Evolutionary conservation across 805 yeast genomes (phyloP).

Genomic region (Candida vaughaniae): DNA sequence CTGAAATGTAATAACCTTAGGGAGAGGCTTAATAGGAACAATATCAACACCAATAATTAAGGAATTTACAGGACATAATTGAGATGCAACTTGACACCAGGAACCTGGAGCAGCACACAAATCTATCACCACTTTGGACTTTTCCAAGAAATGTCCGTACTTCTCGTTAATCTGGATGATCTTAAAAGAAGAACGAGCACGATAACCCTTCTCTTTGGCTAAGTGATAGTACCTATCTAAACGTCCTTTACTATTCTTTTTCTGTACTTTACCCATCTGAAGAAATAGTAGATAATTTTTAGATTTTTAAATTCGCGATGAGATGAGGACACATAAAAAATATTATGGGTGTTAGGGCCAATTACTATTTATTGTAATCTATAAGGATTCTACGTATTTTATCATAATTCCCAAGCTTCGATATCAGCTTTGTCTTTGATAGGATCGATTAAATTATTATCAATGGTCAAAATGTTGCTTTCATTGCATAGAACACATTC

Average conservation of each 20-base stretch:
- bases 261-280: conserved; percentile 84
- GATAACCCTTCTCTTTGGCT: conserved; percentile 96
- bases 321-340: too few relatives aligned
- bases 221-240: conserved; percentile 93
- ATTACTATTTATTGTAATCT: too few relatives aligned
- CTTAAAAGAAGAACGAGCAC: conserved; percentile 98
- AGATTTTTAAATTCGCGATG: conserved; percentile 3
- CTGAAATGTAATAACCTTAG: conserved; percentile 91
- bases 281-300: background rate
- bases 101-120: conserved; percentile 94
- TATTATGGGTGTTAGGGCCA: too few relatives aligned
- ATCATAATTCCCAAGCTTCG: background rate
- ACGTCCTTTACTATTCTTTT: conserved; percentile 98
- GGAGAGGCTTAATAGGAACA: conserved; percentile 95
- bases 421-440: conserved; percentile 25
- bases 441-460: conserved; percentile 52
- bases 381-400: too few relatives aligned
- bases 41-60: conserved; percentile 98
- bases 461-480: conserved; percentile 65
- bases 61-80: conserved; percentile 88
- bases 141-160: conserved; percentile 91
- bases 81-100: conserved; percentile 99
- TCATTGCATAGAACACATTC: conserved; percentile 81
- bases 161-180: conserved; percentile 93
- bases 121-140: conserved; percentile 94